These are phyloP conservation scores for Alectoria sarmentosa DNA, from an alignment of 495 filamentous ascomycete species.

Conservation along the genomic window DNA sequence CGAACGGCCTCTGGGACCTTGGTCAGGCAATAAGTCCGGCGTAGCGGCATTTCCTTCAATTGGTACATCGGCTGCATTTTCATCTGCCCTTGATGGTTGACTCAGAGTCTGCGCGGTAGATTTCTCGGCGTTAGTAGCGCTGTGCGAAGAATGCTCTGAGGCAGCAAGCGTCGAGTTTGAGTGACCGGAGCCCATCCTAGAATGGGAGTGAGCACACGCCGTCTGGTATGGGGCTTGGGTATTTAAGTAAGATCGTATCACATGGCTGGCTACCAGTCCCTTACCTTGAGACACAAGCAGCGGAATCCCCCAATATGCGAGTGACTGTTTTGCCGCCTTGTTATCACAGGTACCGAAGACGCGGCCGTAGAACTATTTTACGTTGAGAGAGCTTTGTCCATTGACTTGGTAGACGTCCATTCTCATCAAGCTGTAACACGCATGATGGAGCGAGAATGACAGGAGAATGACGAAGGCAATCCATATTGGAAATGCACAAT, in stretches of 20 bases:
- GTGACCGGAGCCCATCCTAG: background rate
- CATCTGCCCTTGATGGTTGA: background rate
- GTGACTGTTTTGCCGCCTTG: background rate
- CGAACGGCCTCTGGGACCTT: too few species aligned
- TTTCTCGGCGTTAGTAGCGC: background rate
- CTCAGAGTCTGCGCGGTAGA: background rate
- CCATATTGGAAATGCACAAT: background rate
- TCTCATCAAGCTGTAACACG: too few species aligned
- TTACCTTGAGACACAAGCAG: background rate
- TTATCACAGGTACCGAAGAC: background rate
- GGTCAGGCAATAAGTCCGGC: background rate
- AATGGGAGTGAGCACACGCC: background rate
- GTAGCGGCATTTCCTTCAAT: constrained; percentile 5
- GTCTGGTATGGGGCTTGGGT: background rate
- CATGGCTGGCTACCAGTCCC: background rate
- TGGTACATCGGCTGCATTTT: background rate
- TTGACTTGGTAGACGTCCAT: background rate
- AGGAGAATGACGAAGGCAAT: background rate
- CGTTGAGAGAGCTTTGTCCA: background rate
- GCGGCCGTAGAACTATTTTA: background rate
- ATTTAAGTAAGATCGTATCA: background rate
- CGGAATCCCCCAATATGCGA: background rate
- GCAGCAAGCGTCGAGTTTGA: constrained; percentile 10
- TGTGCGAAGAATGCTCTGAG: constrained; percentile 2
- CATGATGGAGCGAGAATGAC: background rate